A percentile compares a stretch with the other conserved stretches of the same genome.
phyloP scores from a whole-genome alignment of 306 rosid genomes.

The barrel medic (Medicago truncatula) region MtrunA17r5.0-ANR NC_053042.1:40480501-40481000 shows the following conservation, averaged over 20 bases:
- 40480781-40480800: background rate
- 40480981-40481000: too few species aligned
- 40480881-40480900: too few species aligned
- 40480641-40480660: background rate
- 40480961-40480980: too few species aligned
- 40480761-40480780: background rate
- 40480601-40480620: constrained; percentile 9
- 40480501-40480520: constrained; percentile 74
- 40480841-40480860: too few species aligned
- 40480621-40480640: constrained; percentile 1
- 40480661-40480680: constrained; percentile 7
- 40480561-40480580: constrained; percentile 48
- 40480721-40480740: background rate
- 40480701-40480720: background rate
- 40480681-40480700: too few species aligned
- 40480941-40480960: too few species aligned
- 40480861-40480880: too few species aligned
- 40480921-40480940: too few species aligned
- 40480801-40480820: too few species aligned
- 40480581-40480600: constrained; percentile 46
- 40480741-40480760: background rate
- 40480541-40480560: constrained; percentile 69
- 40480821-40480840: too few species aligned
- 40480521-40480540: constrained; percentile 80
- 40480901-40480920: too few species aligned